Evolutionary conservation across 2,329 filamentous ascomycete genomes (phyloP), one percentile per base, ranked within the genome.

Genomic region (Colletotrichum chlorophyti): DNA sequence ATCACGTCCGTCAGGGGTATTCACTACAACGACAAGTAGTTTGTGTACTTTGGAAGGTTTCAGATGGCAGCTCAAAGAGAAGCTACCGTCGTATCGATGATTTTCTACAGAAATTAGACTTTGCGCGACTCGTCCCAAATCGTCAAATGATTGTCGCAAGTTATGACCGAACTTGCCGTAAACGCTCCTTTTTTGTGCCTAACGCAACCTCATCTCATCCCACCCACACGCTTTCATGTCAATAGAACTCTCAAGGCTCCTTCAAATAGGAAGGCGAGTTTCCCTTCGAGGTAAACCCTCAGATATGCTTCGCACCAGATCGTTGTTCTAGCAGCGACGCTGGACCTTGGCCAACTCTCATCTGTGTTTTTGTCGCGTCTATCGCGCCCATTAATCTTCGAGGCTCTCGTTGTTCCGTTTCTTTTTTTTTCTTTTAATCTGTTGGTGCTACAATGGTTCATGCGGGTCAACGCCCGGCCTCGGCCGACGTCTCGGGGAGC

Each of bases 401-500:
- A 17, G 11, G n/a, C 35, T 26, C 19, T 15, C 2, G 15, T n/a
- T 10, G 11, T 42, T 15, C 4, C 19, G 7, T 23, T 42, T 6
- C 3, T n/a, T 7, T 23, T 34, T 29, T 26, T 10, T 4, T n/a
- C n/a, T 6, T 31, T 14, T 26, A 6, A 15, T 14, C 14, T 9
- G 35, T 37, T 14, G 19, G 14, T 35, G 19, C 37, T 35, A 3
- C 40, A 29, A 12, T n/a, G n/a, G n/a, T n/a, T n/a, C 12, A 2
- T 21, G 6, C 17, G 7, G 17, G 7, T 8, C n/a, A 35, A n/a
- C 57, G 57, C 4, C 48, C 60, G 21, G 48, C 32, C 10, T 49
- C 54, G 23, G 48, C 53, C 42, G 65, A 67, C 27, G 37, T 66
- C 9, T 43, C 65, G 5, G 66, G 66, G 26, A 68, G 65, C 53